These are phyloP conservation scores for Austroboletus novae-zelandiae DNA, from an alignment of 1,284 basidiomycete genomes.

Conservation along the genomic window DNA sequence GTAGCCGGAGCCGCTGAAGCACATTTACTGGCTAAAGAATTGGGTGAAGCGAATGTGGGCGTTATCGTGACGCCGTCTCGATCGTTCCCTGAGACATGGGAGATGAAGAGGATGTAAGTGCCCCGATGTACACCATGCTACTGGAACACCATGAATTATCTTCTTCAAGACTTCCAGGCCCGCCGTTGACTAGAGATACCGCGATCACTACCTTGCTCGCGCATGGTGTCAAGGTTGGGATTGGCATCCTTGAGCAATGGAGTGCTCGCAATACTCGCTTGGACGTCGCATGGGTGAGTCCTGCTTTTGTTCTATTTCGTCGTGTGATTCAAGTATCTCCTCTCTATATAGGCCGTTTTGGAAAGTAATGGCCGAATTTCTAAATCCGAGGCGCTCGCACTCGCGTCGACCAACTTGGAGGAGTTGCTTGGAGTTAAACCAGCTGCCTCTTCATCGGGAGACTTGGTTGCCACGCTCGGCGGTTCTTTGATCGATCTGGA, in stretches of 20 bases:
- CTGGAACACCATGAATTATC: conserved; percentile 1
- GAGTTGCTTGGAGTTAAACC: conserved; percentile 49
- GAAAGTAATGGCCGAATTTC: conserved; percentile 26
- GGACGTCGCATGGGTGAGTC: conserved; percentile 38
- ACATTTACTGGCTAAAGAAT: conserved; percentile 70
- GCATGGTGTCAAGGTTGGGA: conserved; percentile 73
- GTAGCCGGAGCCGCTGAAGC: conserved; percentile 76
- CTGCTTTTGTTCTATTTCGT: not conserved
- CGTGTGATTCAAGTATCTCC: not conserved
- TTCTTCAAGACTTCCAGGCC: conserved; percentile 57
- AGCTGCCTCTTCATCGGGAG: conserved; percentile 28
- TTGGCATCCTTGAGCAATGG: conserved; percentile 56
- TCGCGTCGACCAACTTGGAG: conserved; percentile 41
- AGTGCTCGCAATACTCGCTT: conserved; percentile 62
- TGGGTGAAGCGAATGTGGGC: conserved; percentile 70
- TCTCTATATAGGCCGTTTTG: conserved; percentile 24
- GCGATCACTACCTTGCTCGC: conserved; percentile 60
- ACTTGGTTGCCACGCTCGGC: conserved; percentile 52
- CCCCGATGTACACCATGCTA: not conserved
- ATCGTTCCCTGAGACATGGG: conserved; percentile 61
- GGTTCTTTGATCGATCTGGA: conserved; percentile 40
- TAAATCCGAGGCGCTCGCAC: conserved; percentile 28
- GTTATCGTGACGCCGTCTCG: conserved; percentile 66
- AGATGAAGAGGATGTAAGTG: conserved; percentile 48
- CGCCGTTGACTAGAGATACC: conserved; percentile 70